phyloP scores from a whole-genome alignment of 306 rosid species.

The Dalbergia oliveri region DNA sequence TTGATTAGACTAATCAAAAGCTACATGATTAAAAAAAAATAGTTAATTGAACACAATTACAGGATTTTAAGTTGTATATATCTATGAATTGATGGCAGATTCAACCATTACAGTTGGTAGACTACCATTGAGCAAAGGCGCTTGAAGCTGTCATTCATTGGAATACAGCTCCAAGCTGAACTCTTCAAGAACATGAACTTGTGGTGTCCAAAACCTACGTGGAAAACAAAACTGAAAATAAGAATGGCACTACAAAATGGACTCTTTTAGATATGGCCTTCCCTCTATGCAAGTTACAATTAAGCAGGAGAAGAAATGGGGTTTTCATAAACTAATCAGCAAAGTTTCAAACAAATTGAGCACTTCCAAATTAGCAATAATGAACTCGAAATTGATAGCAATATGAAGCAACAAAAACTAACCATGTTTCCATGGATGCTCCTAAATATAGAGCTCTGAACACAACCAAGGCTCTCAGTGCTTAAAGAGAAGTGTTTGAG shows the following conservation, averaged over 20 bases:
- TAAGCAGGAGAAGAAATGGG: constrained; percentile 3
- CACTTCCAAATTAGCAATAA: not conserved
- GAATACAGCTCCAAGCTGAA: constrained; percentile 10
- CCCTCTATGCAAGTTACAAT: not conserved
- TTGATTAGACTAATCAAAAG: constrained; percentile 6
- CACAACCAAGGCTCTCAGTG: constrained; percentile 76
- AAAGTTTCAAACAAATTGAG: constrained; percentile 18
- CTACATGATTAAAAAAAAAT: not conserved
- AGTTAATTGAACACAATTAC: not conserved
- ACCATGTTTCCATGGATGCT: constrained; percentile 95
- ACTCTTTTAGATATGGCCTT: not conserved
- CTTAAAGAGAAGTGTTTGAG: constrained; percentile 68
- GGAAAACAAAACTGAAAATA: constrained; percentile 33
- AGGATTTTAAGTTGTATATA: constrained; percentile 6
- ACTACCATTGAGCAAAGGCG: constrained; percentile 32
- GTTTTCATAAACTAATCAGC: constrained; percentile 21
- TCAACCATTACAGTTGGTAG: constrained; percentile 45
- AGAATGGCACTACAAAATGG: not conserved
- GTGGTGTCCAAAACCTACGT: constrained; percentile 18
- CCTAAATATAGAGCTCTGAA: constrained; percentile 74
- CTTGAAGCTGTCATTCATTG: constrained; percentile 39
- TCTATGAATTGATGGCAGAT: constrained; percentile 20
- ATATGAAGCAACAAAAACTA: constrained; percentile 8
- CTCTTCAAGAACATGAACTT: constrained; percentile 34
- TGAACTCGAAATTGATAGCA: not conserved